These are phyloP conservation scores for Echites panduratus DNA, from an alignment of 257 asterid species.

Conservation along the genomic window DNA sequence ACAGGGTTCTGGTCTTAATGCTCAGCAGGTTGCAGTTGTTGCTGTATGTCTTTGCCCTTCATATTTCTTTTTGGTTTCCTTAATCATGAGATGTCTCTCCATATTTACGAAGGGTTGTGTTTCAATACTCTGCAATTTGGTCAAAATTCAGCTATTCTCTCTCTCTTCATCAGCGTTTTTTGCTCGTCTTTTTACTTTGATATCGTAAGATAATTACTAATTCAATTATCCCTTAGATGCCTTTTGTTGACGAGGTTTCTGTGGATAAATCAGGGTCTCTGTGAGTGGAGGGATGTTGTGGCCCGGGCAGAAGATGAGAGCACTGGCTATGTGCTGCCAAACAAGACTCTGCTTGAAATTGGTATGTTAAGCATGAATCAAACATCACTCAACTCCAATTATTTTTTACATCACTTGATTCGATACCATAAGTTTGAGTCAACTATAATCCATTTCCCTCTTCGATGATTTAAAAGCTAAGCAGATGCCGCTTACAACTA, in stretches of 20 bases:
- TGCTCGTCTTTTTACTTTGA: not conserved
- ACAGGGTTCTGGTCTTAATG: conserved; percentile 65
- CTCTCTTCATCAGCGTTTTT: not conserved
- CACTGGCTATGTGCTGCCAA: conserved; percentile 92
- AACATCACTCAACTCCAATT: conserved; percentile 9
- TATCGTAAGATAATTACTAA: not conserved
- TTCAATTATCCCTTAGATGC: not conserved
- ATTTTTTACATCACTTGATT: conserved; percentile 8
- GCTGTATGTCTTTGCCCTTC: conserved; percentile 50
- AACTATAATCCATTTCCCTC: conserved; percentile 6
- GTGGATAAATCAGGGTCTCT: conserved; percentile 55
- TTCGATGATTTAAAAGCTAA: conserved; percentile 56
- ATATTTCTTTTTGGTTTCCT: conserved; percentile 2
- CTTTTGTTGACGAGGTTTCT: not conserved
- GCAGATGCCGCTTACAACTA: conserved; percentile 76
- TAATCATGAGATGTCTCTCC: not conserved
- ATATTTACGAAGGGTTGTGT: not conserved
- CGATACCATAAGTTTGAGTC: conserved; percentile 10
- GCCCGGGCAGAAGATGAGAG: conserved; percentile 99
- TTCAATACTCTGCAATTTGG: not conserved
- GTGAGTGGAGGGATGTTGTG: conserved; percentile 88
- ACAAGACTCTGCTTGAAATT: conserved; percentile 78
- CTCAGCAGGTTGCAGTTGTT: conserved; percentile 93
- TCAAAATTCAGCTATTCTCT: not conserved
- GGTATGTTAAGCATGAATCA: conserved; percentile 39